Conservation (phyloP, 1,284 basidiomycete genomes). For the Pterulicium gracile region DNA sequence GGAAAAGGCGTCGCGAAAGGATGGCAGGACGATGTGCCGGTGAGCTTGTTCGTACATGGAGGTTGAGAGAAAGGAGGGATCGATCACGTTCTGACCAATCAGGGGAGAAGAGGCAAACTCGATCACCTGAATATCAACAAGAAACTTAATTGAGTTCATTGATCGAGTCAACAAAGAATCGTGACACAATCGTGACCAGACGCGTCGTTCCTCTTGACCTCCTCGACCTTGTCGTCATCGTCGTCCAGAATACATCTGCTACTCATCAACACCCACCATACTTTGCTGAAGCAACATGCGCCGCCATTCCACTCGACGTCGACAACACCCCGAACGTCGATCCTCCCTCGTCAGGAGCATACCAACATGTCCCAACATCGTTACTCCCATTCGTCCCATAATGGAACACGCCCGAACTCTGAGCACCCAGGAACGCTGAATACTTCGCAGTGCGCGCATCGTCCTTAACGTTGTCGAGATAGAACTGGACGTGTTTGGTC, state of each 20-base stretch:
- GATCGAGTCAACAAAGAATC: not conserved
- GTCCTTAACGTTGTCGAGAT: constrained; percentile 19
- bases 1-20: not conserved
- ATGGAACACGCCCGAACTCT: constrained; percentile 18
- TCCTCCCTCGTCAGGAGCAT: constrained; percentile 28
- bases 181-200: not conserved
- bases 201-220: not conserved
- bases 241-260: no score
- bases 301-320: constrained; percentile 26
- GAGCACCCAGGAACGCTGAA: constrained; percentile 16
- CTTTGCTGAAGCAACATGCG: constrained; percentile 29
- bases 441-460: constrained; percentile 18
- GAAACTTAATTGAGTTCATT: not conserved
- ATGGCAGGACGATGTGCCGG: not conserved
- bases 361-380: constrained; percentile 40
- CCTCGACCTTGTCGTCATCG: no score
- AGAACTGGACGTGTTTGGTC: constrained; percentile 21
- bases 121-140: not conserved
- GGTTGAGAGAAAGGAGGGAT: not conserved
- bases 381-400: constrained; percentile 24
- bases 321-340: constrained; percentile 28
- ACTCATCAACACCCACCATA: constrained; percentile 16
- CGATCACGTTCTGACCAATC: not conserved
- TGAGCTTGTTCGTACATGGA: not conserved
- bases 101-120: not conserved